Conservation (phyloP, 148 eudicot species). For the Camellia lanceoleosa region DNA sequence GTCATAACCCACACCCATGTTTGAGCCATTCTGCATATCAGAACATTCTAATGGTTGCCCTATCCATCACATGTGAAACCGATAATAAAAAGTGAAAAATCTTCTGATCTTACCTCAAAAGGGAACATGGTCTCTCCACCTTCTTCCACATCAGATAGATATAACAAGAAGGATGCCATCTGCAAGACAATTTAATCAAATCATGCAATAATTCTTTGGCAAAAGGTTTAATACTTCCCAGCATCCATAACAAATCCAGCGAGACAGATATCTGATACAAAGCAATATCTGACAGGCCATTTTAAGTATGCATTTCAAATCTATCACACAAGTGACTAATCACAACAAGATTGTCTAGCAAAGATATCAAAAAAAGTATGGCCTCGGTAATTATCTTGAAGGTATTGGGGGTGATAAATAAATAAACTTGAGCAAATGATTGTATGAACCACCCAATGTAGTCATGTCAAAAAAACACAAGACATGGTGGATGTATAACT, state of each 20-base stretch:
- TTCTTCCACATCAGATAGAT: slow-evolving; percentile 73
- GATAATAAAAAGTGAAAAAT: neutral
- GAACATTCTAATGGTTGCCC: neutral
- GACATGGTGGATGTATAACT: neutral
- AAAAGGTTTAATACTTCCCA: slow-evolving; percentile 4
- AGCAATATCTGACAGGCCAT: neutral
- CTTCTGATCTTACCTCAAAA: slow-evolving; percentile 44
- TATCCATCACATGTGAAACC: neutral
- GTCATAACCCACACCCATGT: slow-evolving; percentile 45
- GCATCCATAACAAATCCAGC: neutral
- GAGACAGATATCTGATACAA: neutral
- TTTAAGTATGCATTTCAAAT: neutral
- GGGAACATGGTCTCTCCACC: slow-evolving; percentile 87
- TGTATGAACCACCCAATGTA: neutral
- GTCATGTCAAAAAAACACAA: neutral
- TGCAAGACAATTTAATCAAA: slow-evolving; percentile 25
- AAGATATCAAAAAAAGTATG: neutral
- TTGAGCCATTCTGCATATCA: slow-evolving; percentile 47
- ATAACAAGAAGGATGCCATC: slow-evolving; percentile 71
- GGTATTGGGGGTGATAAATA: neutral
- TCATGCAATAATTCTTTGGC: neutral
- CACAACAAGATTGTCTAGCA: slow-evolving; percentile 5
- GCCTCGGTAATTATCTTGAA: neutral
- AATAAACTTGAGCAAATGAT: neutral
- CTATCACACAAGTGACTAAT: neutral